A percentile compares a stretch with the other conserved stretches of the same genome.
Conservation (phyloP, 306 rosid genomes). For the Heteromeles arbutifolia region DNA sequence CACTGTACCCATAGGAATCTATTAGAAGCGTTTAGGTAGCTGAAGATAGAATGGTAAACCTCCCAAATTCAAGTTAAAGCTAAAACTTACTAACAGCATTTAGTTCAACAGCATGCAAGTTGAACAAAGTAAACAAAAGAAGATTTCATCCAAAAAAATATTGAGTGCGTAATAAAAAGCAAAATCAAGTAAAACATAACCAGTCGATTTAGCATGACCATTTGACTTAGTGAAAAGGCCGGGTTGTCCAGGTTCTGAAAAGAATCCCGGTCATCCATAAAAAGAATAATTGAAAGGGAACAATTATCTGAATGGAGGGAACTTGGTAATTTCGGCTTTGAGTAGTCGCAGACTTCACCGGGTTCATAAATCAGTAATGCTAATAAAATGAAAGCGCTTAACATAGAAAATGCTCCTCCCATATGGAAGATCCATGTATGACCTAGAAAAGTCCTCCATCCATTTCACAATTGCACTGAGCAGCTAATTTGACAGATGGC, state of each 20-base stretch:
- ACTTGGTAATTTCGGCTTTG: background rate
- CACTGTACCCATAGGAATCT: conserved; percentile 22
- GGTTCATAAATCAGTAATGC: background rate
- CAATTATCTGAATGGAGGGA: background rate
- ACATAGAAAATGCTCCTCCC: background rate
- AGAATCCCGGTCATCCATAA: background rate
- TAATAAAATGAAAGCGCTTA: background rate
- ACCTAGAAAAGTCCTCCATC: background rate
- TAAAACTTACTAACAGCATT: background rate
- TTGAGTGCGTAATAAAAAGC: background rate
- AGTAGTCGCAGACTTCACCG: background rate
- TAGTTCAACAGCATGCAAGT: background rate
- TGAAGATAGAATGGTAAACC: background rate
- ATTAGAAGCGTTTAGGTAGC: conserved; percentile 1
- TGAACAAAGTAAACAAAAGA: background rate
- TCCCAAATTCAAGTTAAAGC: background rate
- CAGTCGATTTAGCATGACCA: background rate
- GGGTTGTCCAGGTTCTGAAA: background rate
- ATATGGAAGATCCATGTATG: conserved; percentile 6
- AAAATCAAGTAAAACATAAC: background rate
- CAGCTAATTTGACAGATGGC: background rate
- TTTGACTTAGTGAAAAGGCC: background rate
- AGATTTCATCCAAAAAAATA: background rate
- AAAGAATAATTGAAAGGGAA: background rate
- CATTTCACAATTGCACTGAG: background rate